Evolutionary conservation across 2,329 filamentous ascomycete genomes (phyloP).

Genomic region (Xylariaceae sp.): DNA sequence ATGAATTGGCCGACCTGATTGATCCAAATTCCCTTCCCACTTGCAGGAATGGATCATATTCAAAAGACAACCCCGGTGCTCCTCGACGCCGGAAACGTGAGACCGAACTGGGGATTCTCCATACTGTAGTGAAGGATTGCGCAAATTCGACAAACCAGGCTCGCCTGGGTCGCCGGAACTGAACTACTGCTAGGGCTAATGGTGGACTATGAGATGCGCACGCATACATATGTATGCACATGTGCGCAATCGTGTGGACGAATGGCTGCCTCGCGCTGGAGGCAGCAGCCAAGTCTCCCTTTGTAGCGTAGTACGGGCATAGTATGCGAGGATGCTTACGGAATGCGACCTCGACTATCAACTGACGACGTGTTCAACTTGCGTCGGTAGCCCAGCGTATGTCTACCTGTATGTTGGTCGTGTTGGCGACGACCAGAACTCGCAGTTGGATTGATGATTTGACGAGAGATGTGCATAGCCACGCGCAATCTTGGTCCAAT

Average conservation of each 20-base stretch:
- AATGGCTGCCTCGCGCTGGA: slow-evolving; percentile 11
- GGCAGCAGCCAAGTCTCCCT: slow-evolving; percentile 5
- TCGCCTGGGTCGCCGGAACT: too few relatives aligned
- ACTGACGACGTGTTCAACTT: too few relatives aligned
- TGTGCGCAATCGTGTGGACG: slow-evolving; percentile 9
- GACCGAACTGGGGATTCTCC: slow-evolving; percentile 5
- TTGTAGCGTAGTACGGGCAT: too few relatives aligned
- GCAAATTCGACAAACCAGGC: background rate
- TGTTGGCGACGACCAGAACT: too few relatives aligned
- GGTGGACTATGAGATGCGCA: slow-evolving; percentile 1
- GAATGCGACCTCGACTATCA: too few relatives aligned
- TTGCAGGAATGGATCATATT: slow-evolving; percentile 1
- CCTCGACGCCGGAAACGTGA: slow-evolving; percentile 3
- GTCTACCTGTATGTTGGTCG: too few relatives aligned
- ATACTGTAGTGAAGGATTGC: slow-evolving; percentile 1
- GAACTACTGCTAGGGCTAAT: background rate
- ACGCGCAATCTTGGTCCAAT: too few relatives aligned
- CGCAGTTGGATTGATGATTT: too few relatives aligned
- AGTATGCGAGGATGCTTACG: too few relatives aligned
- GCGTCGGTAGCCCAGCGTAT: too few relatives aligned
- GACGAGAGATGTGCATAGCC: too few relatives aligned
- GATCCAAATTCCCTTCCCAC: slow-evolving; percentile 7
- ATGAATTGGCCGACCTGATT: slow-evolving; percentile 17
- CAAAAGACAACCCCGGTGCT: background rate
- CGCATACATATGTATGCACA: slow-evolving; percentile 7